Percentiles rank a stretch among this genome's conserved stretches.
phyloP scores from a whole-genome alignment of 139 green algal genomes.

The Tetradesmus obliquus region DNA sequence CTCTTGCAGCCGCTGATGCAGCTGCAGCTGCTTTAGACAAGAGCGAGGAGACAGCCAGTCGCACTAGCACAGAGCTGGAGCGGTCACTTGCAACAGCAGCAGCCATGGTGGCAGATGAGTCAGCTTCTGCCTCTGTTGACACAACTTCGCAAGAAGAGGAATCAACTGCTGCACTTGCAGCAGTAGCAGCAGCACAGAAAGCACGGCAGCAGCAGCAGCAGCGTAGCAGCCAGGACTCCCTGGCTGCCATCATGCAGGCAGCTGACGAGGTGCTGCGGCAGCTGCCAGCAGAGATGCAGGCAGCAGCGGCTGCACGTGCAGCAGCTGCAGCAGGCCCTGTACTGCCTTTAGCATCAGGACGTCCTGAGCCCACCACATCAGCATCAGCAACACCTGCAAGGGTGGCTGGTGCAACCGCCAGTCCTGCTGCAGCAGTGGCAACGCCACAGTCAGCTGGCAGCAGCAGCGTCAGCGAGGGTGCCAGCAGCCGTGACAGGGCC shows the following conservation, averaged over 20 bases:
- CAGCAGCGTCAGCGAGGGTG: conserved; percentile 12
- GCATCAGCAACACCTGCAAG: neutral
- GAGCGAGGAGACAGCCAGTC: neutral
- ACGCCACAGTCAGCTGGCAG: neutral
- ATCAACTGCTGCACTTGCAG: neutral
- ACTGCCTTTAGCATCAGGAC: neutral
- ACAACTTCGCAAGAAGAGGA: neutral
- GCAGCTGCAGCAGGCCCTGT: conserved; percentile 7
- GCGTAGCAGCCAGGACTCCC: conserved; percentile 16
- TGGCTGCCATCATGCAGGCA: conserved; percentile 30
- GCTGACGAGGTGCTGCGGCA: conserved; percentile 44
- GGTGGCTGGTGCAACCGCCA: neutral
- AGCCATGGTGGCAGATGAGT: neutral
- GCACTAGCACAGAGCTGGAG: neutral
- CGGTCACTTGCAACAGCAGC: neutral
- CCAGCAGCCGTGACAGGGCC: neutral
- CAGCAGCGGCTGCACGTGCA: conserved; percentile 1
- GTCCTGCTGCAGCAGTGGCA: neutral
- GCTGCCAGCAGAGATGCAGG: conserved; percentile 47
- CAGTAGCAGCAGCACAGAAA: neutral
- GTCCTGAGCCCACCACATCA: neutral
- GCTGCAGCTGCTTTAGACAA: neutral
- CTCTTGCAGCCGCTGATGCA: neutral
- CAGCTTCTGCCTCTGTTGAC: neutral
- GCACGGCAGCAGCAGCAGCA: neutral